Base-by-base conservation (phyloP, 1,284 basidiomycete genomes). In the Ustilago curta region DNA sequence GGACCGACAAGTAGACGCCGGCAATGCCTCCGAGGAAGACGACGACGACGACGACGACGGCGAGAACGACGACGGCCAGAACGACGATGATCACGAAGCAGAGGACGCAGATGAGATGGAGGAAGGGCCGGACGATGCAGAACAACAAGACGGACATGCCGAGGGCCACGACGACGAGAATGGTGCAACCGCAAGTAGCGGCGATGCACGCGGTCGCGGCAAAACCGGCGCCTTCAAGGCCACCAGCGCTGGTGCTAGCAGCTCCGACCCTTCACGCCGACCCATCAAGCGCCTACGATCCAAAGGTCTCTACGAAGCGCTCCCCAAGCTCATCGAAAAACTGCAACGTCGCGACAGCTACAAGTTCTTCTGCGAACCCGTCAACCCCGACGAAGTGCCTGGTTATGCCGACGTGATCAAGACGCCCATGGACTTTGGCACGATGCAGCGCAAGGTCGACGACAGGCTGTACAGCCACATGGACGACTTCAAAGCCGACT, bases 351-450 rank as follows among this genome's bases (percentile, higher is more conserved):
- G 92, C 83, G 92, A 94, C 81, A 91, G 91, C 83, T 94, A 94
- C 87, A 91, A 90, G 6, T 93, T 94, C 85, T 94, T 94, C 82
- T 86, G 92, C 57, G 84, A 86, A 45, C 92, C 92, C 0, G 92
- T 94, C 12, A 88, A 93, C 82, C 83, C 85, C 0, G 85, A 86
- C 0, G 87, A 89, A 73, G 90, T 93, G 0, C 89, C 90, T 1
- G 91, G 91, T 3, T 94, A 93, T 78, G 71, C 86, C 3, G 90
- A 92, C 78, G 82, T 89, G 32, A 88, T 94, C 53, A 89, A 90
- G 78, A 86, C 87, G 32, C 92, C 92, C 7, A 94, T 94, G 92
- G 92, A 93, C 77, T 87, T 94, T 66, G 91, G 91, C 0, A 93
- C 92, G 0, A 93, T 94, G 89, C 85, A 89, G 7, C 85, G 64